phyloP scores from a whole-genome alignment of 2,329 filamentous ascomycete genomes.

The Ophiocordyceps camponoti-floridani region DNA sequence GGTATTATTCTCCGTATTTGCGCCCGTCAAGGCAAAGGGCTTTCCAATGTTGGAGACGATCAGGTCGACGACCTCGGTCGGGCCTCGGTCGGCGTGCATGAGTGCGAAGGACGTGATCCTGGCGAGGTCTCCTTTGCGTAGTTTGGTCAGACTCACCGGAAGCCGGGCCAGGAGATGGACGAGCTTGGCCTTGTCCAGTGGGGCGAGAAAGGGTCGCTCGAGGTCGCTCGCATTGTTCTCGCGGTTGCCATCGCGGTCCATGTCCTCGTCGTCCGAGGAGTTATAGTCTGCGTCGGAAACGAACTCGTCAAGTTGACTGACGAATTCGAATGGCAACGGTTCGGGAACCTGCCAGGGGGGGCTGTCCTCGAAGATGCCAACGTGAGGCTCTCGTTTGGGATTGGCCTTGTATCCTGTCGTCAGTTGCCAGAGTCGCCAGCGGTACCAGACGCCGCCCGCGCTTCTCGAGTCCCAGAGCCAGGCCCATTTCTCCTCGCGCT shows the following conservation, averaged over 20 bases:
- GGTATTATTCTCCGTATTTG: constrained; percentile 42
- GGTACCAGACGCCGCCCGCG: constrained; percentile 71
- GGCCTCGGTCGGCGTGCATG: constrained; percentile 65
- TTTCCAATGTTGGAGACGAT: constrained; percentile 66
- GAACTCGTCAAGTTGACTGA: constrained; percentile 59
- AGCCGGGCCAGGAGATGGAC: constrained; percentile 69
- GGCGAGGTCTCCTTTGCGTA: constrained; percentile 74
- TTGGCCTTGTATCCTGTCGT: constrained; percentile 44
- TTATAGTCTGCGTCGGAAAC: constrained; percentile 73
- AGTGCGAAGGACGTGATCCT: constrained; percentile 79
- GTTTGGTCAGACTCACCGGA: constrained; percentile 53
- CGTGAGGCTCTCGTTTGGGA: constrained; percentile 29
- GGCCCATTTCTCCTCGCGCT: constrained; percentile 76
- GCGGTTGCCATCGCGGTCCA: constrained; percentile 37
- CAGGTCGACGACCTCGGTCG: constrained; percentile 81
- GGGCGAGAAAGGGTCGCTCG: constrained; percentile 55
- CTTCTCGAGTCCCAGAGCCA: constrained; percentile 84
- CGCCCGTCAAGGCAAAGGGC: constrained; percentile 56
- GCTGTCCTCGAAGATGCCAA: constrained; percentile 58
- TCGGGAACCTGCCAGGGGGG: constrained; percentile 65
- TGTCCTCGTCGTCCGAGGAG: constrained; percentile 69
- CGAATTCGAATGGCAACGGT: constrained; percentile 66
- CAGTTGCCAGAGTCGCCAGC: constrained; percentile 79
- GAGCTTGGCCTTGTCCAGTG: constrained; percentile 68
- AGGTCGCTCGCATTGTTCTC: constrained; percentile 25